Base-by-base conservation (phyloP, 2,329 filamentous ascomycete species). In the Zymoseptoria passerinii region DNA sequence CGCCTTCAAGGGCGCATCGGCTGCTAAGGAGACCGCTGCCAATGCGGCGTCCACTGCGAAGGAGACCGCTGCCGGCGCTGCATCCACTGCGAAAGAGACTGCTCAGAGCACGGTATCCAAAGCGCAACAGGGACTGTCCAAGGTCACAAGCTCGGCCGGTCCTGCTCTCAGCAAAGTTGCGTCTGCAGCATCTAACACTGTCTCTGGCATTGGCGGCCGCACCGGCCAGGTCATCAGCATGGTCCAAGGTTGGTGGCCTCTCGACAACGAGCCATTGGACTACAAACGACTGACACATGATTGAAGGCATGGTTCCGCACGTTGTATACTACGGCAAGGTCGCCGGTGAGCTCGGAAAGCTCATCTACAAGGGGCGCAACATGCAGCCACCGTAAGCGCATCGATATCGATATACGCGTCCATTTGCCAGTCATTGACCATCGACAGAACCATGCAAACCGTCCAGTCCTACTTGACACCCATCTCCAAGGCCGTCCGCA, bases 301-400 rank as follows among this genome's bases (percentile, higher is more conserved):
- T 49, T 28, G 54, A 72, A 96, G 92, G 86, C 76, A 82, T 94
- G 79, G 84, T 92, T 67, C 94, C 94, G 68, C 86, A 86, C 63
- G 87, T 91, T 64, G 73, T 95, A 73, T 96, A 96, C 84, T 99
- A 97, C 82, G 86, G 87, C 71, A 89, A 86, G 75, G 92, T 97
- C 72, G 88, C 82, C 69, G 78, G 92, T 65, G 94, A 99, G 81
- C 81, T 97, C 61, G 83, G 83, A 73, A 95, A 89, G 83, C 82
- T 96, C 67, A 84, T 97, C 67, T 90, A 91, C 80, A 84, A 85
- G 70, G 86, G 85, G 75, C 91, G 92, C 78, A 89, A 88, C 80
- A 96, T 99, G 91, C 80, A 82, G 73, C 91, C 90, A 78, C 94
- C 94, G 94, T 99, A 88, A 85, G 92, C 55, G 54, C 51, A 13